Percentiles rank a stretch among this genome's conserved stretches.
phyloP scores from a whole-genome alignment of 257 asterid species.

The Lantana camara region DNA sequence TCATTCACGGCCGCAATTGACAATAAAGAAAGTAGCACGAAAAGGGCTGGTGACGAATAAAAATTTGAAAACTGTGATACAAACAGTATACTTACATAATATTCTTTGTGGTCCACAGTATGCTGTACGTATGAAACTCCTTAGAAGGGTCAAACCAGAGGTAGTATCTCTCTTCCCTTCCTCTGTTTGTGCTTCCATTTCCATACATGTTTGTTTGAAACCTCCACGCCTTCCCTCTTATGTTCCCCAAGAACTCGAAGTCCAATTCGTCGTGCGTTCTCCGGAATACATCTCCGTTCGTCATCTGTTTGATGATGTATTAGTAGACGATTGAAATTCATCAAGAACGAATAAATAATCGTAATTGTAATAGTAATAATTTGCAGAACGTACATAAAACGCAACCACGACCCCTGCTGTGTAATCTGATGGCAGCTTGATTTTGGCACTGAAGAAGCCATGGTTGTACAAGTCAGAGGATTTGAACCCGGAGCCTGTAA shows the following conservation, averaged over 20 bases:
- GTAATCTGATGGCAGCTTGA: conserved; percentile 83
- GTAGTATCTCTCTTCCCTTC: conserved; percentile 89
- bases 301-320: conserved; percentile 50
- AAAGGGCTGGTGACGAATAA: conserved; percentile 19
- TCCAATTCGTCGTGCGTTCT: conserved; percentile 87
- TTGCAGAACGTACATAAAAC: conserved; percentile 81
- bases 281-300: conserved; percentile 68
- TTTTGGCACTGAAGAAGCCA: conserved; percentile 90
- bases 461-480: conserved; percentile 83
- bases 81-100: conserved; percentile 59
- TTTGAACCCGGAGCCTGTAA: conserved; percentile 84
- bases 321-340: too few relatives aligned
- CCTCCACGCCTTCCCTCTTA: conserved; percentile 86
- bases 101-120: conserved; percentile 77
- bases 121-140: conserved; percentile 73
- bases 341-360: too few relatives aligned
- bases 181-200: conserved; percentile 84
- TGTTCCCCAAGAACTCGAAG: conserved; percentile 87
- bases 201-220: conserved; percentile 97
- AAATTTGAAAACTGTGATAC: background rate
- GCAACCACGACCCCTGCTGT: conserved; percentile 96
- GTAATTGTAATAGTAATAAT: too few relatives aligned
- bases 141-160: conserved; percentile 89
- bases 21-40: conserved; percentile 24
- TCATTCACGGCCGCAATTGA: conserved; percentile 37